Evolutionary conservation across 2,329 filamentous ascomycete species (phyloP).

Genomic region (Hypomyces perniciosus): DNA sequence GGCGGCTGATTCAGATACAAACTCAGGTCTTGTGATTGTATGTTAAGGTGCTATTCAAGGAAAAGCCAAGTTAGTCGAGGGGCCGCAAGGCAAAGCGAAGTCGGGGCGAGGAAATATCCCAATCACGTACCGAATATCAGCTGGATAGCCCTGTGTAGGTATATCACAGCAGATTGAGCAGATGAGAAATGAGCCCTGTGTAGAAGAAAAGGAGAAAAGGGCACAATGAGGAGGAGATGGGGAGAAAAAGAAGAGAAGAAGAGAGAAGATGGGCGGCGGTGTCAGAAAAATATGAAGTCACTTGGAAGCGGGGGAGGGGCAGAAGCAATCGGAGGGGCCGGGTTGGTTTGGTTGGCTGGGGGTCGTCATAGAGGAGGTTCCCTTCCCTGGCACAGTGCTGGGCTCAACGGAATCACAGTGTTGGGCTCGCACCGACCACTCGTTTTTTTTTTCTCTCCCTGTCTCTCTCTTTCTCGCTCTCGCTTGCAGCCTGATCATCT

Average conservation of each 20-base stretch:
- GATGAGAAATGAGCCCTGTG: slow-evolving; percentile 2
- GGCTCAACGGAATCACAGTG: not conserved
- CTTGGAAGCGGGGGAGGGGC: slow-evolving; percentile 12
- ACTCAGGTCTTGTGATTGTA: not conserved
- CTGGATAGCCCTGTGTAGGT: slow-evolving; percentile 3
- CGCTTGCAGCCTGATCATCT: no score
- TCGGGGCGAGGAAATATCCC: not conserved
- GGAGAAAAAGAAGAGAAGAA: slow-evolving; percentile 1
- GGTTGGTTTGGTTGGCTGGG: not conserved
- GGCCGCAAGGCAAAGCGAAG: not conserved
- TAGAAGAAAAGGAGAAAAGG: slow-evolving; percentile 1
- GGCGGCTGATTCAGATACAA: slow-evolving; percentile 25
- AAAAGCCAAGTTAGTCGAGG: not conserved
- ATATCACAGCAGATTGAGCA: slow-evolving; percentile 3
- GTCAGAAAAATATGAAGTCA: slow-evolving; percentile 4
- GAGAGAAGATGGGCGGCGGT: slow-evolving; percentile 3
- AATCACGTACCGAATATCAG: slow-evolving; percentile 2
- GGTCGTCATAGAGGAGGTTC: not conserved
- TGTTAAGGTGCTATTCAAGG: not conserved
- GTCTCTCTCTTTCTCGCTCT: not conserved
- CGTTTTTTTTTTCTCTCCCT: not conserved
- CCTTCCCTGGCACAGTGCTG: not conserved
- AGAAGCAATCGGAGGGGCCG: slow-evolving; percentile 7
- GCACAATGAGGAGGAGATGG: slow-evolving; percentile 6
- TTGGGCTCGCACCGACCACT: not conserved